Base-by-base conservation (phyloP, 1,139 yeast species). In the Candida buenavistaensis region DNA sequence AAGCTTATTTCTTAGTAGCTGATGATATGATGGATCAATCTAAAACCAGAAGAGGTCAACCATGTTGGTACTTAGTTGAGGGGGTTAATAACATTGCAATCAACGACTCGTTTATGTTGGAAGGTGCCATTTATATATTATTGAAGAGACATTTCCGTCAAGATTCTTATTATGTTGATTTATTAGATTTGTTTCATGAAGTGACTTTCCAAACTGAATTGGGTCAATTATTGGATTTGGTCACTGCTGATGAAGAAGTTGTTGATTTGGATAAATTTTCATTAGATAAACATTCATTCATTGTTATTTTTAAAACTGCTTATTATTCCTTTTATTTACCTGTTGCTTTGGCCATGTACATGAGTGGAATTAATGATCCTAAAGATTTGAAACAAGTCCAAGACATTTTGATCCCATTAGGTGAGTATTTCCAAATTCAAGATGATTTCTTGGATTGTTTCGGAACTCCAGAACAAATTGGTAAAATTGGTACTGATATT, bases 1-100 rank as follows among this genome's bases (percentile, higher is more conserved):
- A 94, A 66, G 98, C 97, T 2, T 92, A 88, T 62, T 94, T 94
- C 71, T 75, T 94, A 51, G 97, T 94, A 36, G 95, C 97, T 23
- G 99, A 94, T 61, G 99, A 94, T 62, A 94, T 94, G 78, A 94
- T 94, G 99, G 99, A 94, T 64, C 80, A 80, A 49, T 87, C 97
- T 24, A 85, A 88, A 62, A 94, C 98, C 30, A 86, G 99, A 73
- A 82, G 99, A 60, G 97, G 97, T 38, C 97, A 92, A 64, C 92
- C 96, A 50, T 94, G 99, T 68, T 94, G 98, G 98, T 94, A 90
- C 69, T 82, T 70, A 55, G 76, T 68, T 35, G 83, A 80, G 43
- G 80, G 80, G 29, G 96, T 90, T 38, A 87, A 86, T 28, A 87
- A 88, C 60, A 84, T 92, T 58, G 98, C 99, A 41, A 92, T 94